A percentile compares a stretch with the other conserved stretches of the same genome.
These are phyloP conservation scores for Tremella fuciformis DNA, from an alignment of 768 basidiomycete species.

Conservation along the genomic window DNA sequence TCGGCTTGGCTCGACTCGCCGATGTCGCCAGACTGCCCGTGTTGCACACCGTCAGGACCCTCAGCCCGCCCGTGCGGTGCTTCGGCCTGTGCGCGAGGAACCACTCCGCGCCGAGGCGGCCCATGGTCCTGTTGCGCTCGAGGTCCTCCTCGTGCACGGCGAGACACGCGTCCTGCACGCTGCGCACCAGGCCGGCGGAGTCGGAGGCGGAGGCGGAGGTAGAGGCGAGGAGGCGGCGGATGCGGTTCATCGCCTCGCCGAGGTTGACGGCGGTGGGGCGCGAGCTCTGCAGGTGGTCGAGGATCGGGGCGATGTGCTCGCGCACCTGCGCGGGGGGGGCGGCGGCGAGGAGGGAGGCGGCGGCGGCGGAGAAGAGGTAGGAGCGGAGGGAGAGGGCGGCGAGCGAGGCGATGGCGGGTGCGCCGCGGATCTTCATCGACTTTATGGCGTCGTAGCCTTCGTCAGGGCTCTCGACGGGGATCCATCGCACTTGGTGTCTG, in stretches of 20 bases:
- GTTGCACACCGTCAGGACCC: slow-evolving; percentile 91
- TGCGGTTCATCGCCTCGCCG: slow-evolving; percentile 73
- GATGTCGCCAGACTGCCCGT: slow-evolving; percentile 96
- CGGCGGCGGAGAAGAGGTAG: slow-evolving; percentile 57
- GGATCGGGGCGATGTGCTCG: slow-evolving; percentile 60
- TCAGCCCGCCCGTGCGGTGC: slow-evolving; percentile 59
- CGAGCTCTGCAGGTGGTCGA: slow-evolving; percentile 75
- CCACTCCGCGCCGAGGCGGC: slow-evolving; percentile 82
- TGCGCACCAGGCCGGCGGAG: slow-evolving; percentile 50
- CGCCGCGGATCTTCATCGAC: slow-evolving; percentile 93
- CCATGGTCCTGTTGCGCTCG: slow-evolving; percentile 79
- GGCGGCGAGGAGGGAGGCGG: slow-evolving; percentile 48
- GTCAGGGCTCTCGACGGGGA: slow-evolving; percentile 63
- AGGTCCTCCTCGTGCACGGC: slow-evolving; percentile 82
- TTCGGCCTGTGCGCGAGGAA: slow-evolving; percentile 54
- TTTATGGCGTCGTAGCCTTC: slow-evolving; percentile 92
- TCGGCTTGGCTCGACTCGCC: slow-evolving; percentile 40
- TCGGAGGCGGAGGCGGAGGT: slow-evolving; percentile 11
- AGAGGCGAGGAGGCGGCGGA: slow-evolving; percentile 55
- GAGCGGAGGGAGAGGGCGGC: slow-evolving; percentile 75
- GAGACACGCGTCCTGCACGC: slow-evolving; percentile 59
- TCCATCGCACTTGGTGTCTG: slow-evolving; percentile 54
- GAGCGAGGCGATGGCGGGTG: slow-evolving; percentile 90
- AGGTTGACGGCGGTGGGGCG: slow-evolving; percentile 98
- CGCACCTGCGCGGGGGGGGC: slow-evolving; percentile 59